These are phyloP conservation scores for Magnusiomyces clavatus DNA, from an alignment of 1,139 yeast genomes.

Conservation along the genomic window DNA sequence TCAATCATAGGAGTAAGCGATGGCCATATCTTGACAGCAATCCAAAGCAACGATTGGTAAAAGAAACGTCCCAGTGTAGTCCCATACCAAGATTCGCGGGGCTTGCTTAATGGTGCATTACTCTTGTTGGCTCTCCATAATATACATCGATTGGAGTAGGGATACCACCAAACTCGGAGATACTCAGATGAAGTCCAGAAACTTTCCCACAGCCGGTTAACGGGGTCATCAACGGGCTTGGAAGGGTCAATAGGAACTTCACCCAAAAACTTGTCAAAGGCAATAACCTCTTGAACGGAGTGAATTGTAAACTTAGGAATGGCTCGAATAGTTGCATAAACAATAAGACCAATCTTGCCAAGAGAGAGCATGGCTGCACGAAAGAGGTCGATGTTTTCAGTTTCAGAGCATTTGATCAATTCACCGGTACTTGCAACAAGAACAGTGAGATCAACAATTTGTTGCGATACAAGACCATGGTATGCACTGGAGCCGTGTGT, in stretches of 20 bases:
- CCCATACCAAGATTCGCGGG: constrained; percentile 80
- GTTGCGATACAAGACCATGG: constrained; percentile 87
- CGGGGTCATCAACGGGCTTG: not conserved
- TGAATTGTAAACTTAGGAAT: constrained; percentile 78
- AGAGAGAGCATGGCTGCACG: constrained; percentile 79
- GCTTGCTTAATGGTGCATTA: constrained; percentile 53
- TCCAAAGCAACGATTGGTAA: constrained; percentile 72
- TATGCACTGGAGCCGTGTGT: constrained; percentile 93
- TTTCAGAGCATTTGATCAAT: constrained; percentile 59
- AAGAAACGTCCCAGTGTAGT: constrained; percentile 67
- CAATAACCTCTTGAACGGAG: constrained; percentile 73
- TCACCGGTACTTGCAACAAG: constrained; percentile 61
- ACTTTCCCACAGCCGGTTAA: constrained; percentile 46
- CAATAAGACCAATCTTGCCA: constrained; percentile 88
- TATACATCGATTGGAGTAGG: constrained; percentile 77
- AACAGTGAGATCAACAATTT: constrained; percentile 62
- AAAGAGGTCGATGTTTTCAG: constrained; percentile 61
- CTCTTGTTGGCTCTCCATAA: constrained; percentile 84
- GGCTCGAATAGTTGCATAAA: constrained; percentile 77
- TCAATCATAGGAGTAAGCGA: constrained; percentile 78
- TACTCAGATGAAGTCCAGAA: constrained; percentile 90
- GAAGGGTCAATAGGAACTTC: constrained; percentile 30
- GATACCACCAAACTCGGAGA: constrained; percentile 96
- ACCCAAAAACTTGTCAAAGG: constrained; percentile 51
- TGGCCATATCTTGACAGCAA: constrained; percentile 67